These are phyloP conservation scores for Angophora floribunda DNA, from an alignment of 345 rosid species.

Conservation along the genomic window DNA sequence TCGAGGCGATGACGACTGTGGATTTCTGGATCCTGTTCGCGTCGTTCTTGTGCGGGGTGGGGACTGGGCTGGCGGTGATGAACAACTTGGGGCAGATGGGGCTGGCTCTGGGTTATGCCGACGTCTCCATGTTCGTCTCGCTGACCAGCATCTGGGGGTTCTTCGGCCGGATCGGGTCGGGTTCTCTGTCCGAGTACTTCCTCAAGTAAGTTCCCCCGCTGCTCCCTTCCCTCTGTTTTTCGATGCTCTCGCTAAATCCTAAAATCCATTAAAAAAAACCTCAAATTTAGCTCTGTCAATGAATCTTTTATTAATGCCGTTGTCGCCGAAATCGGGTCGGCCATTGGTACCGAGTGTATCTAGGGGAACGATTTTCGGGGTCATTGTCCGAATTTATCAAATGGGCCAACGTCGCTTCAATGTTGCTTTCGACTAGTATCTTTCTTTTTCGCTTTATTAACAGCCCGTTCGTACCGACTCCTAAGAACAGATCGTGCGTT, in stretches of 20 bases:
- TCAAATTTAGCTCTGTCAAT: neutral
- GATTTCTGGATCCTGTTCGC: slow-evolving; percentile 87
- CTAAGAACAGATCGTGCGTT: neutral
- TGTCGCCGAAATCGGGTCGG: neutral
- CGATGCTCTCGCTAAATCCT: neutral
- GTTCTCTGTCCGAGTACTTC: slow-evolving; percentile 68
- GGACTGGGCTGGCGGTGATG: slow-evolving; percentile 86
- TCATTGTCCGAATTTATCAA: neutral
- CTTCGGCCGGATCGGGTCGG: slow-evolving; percentile 83
- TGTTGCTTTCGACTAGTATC: neutral
- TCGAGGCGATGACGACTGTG: slow-evolving; percentile 48
- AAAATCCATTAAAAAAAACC: neutral
- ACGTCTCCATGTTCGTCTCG: slow-evolving; percentile 82
- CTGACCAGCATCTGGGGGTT: slow-evolving; percentile 89
- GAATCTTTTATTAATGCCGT: neutral
- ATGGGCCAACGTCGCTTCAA: neutral
- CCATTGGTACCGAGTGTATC: neutral
- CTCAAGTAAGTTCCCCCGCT: slow-evolving; percentile 36
- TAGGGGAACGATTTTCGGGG: neutral
- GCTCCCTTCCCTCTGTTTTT: neutral
- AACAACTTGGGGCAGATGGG: slow-evolving; percentile 97
- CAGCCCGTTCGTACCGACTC: neutral
- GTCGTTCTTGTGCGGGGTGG: slow-evolving; percentile 89
- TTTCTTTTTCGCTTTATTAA: neutral
- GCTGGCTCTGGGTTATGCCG: slow-evolving; percentile 73